Percentiles rank a stretch among this genome's conserved stretches.
Evolutionary conservation across 768 basidiomycete genomes (phyloP).

Genomic region (Collybiopsis confluens): DNA sequence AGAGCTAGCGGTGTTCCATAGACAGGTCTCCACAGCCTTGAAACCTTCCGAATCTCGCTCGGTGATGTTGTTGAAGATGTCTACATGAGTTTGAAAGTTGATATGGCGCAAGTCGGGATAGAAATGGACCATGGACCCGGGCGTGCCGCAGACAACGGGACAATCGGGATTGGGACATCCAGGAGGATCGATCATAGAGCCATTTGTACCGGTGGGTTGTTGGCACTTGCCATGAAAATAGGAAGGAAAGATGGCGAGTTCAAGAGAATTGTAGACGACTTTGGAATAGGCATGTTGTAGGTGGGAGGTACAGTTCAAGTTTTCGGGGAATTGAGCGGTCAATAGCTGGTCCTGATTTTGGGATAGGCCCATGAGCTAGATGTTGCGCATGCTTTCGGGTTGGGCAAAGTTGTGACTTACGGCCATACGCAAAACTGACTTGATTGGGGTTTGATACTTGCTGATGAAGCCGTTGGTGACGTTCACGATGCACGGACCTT

Average conservation of each 20-base stretch:
- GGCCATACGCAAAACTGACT: too few relatives aligned
- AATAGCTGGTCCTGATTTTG: conserved; percentile 8
- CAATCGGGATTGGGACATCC: conserved; percentile 82
- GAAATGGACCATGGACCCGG: conserved; percentile 75
- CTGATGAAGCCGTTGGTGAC: conserved; percentile 52
- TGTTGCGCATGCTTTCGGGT: conserved; percentile 33
- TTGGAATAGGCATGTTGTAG: conserved; percentile 42
- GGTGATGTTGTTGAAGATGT: conserved; percentile 28
- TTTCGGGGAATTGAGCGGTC: neutral
- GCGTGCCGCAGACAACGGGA: conserved; percentile 74
- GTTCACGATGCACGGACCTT: conserved; percentile 63
- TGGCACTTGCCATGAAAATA: conserved; percentile 78
- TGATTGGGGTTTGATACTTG: conserved; percentile 45
- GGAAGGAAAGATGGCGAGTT: conserved; percentile 60
- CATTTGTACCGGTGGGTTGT: conserved; percentile 32
- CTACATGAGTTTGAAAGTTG: conserved; percentile 40
- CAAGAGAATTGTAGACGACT: conserved; percentile 38
- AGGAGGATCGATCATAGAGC: conserved; percentile 35
- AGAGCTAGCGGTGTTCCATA: neutral
- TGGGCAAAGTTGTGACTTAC: too few relatives aligned
- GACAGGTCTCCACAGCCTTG: conserved; percentile 18
- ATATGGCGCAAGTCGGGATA: conserved; percentile 45
- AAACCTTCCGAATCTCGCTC: conserved; percentile 38
- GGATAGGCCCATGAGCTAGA: neutral
- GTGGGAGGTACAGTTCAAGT: conserved; percentile 15